Conservation (phyloP, 257 asterid species). For the Capsicum chinense region DNA sequence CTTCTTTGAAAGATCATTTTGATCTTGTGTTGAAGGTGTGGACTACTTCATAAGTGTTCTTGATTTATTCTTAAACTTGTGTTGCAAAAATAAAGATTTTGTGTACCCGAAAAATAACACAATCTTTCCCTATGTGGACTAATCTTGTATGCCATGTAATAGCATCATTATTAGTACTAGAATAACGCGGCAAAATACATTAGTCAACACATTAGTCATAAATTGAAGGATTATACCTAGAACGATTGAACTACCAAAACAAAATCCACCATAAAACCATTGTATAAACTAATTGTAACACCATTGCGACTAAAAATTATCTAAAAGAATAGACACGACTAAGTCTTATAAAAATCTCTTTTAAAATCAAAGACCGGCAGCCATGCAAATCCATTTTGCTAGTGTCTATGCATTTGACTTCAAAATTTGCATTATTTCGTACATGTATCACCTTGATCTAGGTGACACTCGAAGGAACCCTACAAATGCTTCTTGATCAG, state of each 20-base stretch:
- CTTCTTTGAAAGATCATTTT: too few species aligned
- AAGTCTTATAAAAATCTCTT: too few species aligned
- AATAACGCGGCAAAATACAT: neutral
- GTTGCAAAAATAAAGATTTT: too few species aligned
- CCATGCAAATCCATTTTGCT: neutral
- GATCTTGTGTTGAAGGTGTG: too few species aligned
- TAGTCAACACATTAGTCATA: neutral
- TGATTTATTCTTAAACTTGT: too few species aligned
- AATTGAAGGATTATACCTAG: neutral
- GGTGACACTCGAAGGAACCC: neutral
- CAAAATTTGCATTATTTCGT: neutral
- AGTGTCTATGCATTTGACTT: neutral
- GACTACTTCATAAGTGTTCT: too few species aligned
- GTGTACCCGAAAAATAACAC: too few species aligned
- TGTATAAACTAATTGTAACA: neutral
- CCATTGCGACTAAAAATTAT: neutral
- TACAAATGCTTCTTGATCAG: neutral
- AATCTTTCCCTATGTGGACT: neutral
- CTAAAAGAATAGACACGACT: too few species aligned
- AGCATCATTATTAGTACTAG: neutral
- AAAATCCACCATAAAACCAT: neutral
- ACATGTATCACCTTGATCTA: neutral
- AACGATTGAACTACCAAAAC: neutral
- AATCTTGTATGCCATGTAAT: neutral
- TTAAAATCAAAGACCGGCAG: too few species aligned